phyloP scores from a whole-genome alignment of 805 yeast species.

The Schizosaccharomyces cryophilus region DNA sequence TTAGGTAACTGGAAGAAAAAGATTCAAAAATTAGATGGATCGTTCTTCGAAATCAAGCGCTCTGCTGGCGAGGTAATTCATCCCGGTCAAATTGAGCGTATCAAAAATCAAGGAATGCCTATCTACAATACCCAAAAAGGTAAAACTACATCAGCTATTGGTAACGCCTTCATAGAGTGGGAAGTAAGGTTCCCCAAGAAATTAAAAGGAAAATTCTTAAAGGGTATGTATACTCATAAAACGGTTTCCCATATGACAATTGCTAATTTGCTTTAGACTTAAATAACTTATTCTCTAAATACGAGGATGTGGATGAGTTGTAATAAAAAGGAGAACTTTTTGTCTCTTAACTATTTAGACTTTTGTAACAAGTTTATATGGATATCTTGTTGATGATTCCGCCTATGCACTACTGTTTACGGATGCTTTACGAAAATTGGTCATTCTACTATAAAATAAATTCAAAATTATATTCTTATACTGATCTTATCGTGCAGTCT shows the following conservation, averaged over 20 bases:
- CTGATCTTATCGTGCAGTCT: too few species aligned
- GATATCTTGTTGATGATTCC: too few species aligned
- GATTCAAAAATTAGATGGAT: constrained; percentile 41
- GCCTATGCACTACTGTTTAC: too few species aligned
- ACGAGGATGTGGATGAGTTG: not conserved
- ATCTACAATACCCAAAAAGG: constrained; percentile 10
- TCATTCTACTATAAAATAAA: too few species aligned
- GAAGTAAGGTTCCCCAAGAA: not conserved
- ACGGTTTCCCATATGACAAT: too few species aligned
- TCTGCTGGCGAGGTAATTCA: constrained; percentile 25
- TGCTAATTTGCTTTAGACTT: not conserved
- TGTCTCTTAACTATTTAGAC: not conserved
- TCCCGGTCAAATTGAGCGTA: constrained; percentile 46
- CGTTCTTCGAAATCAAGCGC: constrained; percentile 28
- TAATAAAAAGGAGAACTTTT: not conserved
- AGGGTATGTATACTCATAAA: not conserved
- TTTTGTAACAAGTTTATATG: not conserved
- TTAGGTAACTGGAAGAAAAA: constrained; percentile 59
- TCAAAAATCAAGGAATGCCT: constrained; percentile 78
- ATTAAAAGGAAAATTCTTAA: not conserved
- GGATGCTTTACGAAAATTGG: too few species aligned
- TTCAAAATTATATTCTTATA: too few species aligned
- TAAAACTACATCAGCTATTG: not conserved
- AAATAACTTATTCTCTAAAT: not conserved
- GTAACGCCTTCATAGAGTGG: not conserved